Conservation (phyloP, 1,139 yeast species). For the Candida mesenterica region DNA sequence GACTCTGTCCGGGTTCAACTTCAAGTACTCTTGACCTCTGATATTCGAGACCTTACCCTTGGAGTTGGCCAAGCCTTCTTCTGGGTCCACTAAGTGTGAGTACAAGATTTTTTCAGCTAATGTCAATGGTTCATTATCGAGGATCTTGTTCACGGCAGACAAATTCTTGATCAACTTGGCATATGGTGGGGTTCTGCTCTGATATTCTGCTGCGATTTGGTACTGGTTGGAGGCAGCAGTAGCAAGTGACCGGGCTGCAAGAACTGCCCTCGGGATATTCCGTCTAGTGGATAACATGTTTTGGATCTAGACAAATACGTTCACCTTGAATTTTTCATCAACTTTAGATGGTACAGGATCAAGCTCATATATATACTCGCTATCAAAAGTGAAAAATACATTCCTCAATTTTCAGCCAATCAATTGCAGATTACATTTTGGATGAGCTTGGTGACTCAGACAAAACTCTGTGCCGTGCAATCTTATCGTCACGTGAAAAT, state of each 20-base stretch:
- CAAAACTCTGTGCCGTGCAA: too few relatives aligned
- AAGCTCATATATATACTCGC: too few relatives aligned
- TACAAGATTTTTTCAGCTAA: slow-evolving; percentile 91
- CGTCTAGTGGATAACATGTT: slow-evolving; percentile 8
- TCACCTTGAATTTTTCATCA: too few relatives aligned
- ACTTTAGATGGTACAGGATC: too few relatives aligned
- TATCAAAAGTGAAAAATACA: too few relatives aligned
- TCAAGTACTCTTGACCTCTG: slow-evolving; percentile 83
- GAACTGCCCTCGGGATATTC: background rate
- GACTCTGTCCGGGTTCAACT: slow-evolving; percentile 94
- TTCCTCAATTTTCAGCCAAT: too few relatives aligned
- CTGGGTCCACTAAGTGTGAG: slow-evolving; percentile 85
- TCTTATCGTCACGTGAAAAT: too few relatives aligned
- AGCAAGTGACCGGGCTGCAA: slow-evolving; percentile 28
- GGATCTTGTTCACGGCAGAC: slow-evolving; percentile 56
- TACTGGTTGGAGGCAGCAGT: slow-evolving; percentile 32
- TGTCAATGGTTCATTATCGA: slow-evolving; percentile 76
- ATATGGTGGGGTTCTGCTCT: slow-evolving; percentile 84
- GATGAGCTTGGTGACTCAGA: too few relatives aligned
- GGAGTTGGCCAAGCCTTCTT: slow-evolving; percentile 60
- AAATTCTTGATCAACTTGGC: slow-evolving; percentile 67
- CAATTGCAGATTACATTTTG: too few relatives aligned
- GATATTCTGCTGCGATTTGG: slow-evolving; percentile 55
- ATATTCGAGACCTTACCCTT: slow-evolving; percentile 52
- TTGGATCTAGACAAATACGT: too few relatives aligned